Evolutionary conservation across 1,139 yeast genomes (phyloP).

Genomic region (Taphrina confusa): DNA sequence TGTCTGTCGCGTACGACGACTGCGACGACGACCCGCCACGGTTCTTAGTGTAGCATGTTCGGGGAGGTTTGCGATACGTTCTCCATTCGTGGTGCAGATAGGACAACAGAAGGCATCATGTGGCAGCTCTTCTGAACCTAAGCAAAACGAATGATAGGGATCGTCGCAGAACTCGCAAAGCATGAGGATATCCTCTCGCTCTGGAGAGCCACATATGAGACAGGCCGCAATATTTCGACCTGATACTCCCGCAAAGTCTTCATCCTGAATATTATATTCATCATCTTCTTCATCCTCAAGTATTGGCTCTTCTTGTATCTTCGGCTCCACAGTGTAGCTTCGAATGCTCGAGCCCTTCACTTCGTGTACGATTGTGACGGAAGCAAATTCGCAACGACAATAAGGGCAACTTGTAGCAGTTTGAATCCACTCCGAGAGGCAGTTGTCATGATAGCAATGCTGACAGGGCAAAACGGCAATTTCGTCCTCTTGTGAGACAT

Average conservation of each 20-base stretch:
- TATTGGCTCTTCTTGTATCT: constrained; percentile 11
- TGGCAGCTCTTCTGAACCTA: constrained; percentile 45
- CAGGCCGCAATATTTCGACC: constrained; percentile 38
- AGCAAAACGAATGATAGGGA: constrained; percentile 45
- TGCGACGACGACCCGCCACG: constrained; percentile 2
- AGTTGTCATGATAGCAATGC: constrained; percentile 25
- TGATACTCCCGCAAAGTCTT: not conserved
- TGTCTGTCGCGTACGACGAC: constrained; percentile 4
- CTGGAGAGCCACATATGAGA: constrained; percentile 45
- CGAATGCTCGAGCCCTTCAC: constrained; percentile 12
- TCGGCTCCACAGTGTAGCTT: constrained; percentile 19
- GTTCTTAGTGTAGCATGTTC: constrained; percentile 2
- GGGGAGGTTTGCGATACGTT: not conserved
- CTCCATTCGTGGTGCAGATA: constrained; percentile 41
- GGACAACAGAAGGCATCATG: constrained; percentile 46
- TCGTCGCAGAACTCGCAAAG: constrained; percentile 46
- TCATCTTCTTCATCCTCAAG: constrained; percentile 7
- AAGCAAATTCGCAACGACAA: constrained; percentile 25
- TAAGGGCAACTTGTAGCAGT: constrained; percentile 29
- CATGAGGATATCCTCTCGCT: constrained; percentile 44
- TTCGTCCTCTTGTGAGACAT: constrained; percentile 10
- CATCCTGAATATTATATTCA: not conserved
- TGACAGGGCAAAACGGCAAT: constrained; percentile 14
- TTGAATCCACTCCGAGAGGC: constrained; percentile 23
- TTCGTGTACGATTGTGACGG: constrained; percentile 1